Conservation (phyloP, 345 rosid species). For the Populus ilicifolia region DNA sequence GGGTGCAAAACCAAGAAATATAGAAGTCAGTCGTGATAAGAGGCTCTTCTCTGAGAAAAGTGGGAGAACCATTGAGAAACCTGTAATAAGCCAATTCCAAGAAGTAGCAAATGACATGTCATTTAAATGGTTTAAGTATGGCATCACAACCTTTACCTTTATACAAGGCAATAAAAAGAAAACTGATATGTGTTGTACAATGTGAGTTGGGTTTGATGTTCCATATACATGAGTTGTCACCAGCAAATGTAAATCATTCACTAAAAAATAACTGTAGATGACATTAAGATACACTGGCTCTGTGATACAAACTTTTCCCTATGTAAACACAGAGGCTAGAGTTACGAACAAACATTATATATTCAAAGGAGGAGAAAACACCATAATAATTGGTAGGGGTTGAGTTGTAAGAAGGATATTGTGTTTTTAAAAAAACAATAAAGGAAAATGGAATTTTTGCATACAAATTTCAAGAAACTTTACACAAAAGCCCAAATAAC, state of each 20-base stretch:
- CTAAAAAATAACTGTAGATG: neutral
- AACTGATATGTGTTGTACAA: too few species aligned
- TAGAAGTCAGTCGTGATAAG: slow-evolving; percentile 72
- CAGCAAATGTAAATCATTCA: neutral
- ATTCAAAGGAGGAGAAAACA: neutral
- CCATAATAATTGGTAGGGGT: neutral
- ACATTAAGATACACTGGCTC: neutral
- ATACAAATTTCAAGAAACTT: neutral
- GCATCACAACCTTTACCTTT: neutral
- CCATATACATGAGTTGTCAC: neutral
- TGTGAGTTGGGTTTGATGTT: neutral
- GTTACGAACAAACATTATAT: neutral
- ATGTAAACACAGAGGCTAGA: too few species aligned
- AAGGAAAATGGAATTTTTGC: neutral
- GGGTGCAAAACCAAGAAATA: slow-evolving; percentile 89
- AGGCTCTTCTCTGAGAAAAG: slow-evolving; percentile 66
- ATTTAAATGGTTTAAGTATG: neutral
- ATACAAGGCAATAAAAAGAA: neutral
- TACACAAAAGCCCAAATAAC: neutral
- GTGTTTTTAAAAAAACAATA: neutral
- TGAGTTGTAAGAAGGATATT: neutral
- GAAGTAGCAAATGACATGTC: neutral
- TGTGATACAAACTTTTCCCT: neutral
- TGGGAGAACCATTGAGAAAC: slow-evolving; percentile 76
- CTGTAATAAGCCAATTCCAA: slow-evolving; percentile 34